Evolutionary conservation across 768 basidiomycete genomes (phyloP).

Genomic region (Daedaleopsis nitida): DNA sequence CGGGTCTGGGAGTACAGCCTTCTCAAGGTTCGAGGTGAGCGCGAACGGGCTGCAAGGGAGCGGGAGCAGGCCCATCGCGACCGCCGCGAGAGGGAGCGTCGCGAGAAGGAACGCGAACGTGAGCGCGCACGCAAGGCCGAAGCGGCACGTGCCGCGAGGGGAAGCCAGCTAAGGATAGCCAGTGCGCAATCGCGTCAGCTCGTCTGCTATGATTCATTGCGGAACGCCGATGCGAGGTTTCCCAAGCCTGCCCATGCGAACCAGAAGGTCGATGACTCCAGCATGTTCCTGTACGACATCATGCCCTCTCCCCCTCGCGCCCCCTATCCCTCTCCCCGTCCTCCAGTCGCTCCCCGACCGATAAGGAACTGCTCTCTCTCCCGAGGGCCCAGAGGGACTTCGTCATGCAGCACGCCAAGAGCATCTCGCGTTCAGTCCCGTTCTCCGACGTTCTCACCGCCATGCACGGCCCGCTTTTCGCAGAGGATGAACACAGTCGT

Average conservation of each 20-base stretch:
- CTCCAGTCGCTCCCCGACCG: constrained; percentile 16
- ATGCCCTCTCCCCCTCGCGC: constrained; percentile 30
- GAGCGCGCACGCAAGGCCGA: constrained; percentile 25
- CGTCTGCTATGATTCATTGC: constrained; percentile 27
- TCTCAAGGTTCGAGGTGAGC: constrained; percentile 25
- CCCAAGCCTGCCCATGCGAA: constrained; percentile 16
- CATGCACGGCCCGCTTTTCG: constrained; percentile 64
- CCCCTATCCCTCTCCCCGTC: constrained; percentile 23
- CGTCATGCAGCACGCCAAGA: constrained; percentile 17
- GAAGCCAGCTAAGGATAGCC: constrained; percentile 18
- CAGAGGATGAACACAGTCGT: constrained; percentile 34
- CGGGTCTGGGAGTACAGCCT: constrained; percentile 31
- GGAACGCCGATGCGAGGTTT: constrained; percentile 19
- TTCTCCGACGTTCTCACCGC: constrained; percentile 58
- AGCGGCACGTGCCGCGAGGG: constrained; percentile 21
- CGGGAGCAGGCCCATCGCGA: constrained; percentile 24
- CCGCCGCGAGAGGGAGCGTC: constrained; percentile 23
- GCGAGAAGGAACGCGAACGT: constrained; percentile 27
- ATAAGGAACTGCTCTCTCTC: constrained; percentile 20
- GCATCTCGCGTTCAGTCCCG: constrained; percentile 40
- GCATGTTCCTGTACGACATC: constrained; percentile 36
- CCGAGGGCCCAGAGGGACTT: constrained; percentile 35
- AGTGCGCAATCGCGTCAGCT: constrained; percentile 24
- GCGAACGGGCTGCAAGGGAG: constrained; percentile 20
- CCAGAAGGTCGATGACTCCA: constrained; percentile 19